A percentile compares a stretch with the other conserved stretches of the same genome.
These are phyloP conservation scores for Dysphania ambrosioides DNA, from an alignment of 148 eudicot genomes.

Conservation along the genomic window DNA sequence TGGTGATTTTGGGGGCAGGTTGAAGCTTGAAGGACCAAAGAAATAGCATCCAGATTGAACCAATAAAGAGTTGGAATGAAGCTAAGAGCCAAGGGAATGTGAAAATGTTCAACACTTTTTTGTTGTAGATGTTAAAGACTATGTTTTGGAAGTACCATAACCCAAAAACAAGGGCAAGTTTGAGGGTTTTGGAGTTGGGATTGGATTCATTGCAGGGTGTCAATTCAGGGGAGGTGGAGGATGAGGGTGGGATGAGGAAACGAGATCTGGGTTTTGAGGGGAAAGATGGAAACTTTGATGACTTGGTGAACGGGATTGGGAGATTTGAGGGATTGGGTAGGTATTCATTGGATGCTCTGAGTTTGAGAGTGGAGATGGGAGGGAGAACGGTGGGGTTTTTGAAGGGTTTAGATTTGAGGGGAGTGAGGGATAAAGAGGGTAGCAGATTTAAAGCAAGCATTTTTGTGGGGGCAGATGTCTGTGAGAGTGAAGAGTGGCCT, in stretches of 20 bases:
- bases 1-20: conserved; percentile 70
- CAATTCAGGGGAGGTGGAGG: conserved; percentile 36
- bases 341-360: conserved; percentile 10
- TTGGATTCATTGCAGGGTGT: conserved; percentile 20
- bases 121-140: conserved; percentile 80
- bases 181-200: conserved; percentile 41
- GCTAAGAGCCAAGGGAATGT: conserved; percentile 93
- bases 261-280: conserved; percentile 34
- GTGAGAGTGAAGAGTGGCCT: not conserved
- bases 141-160: conserved; percentile 87
- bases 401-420: conserved; percentile 40
- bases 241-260: conserved; percentile 40
- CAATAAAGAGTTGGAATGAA: conserved; percentile 75
- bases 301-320: conserved; percentile 11
- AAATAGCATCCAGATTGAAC: conserved; percentile 70
- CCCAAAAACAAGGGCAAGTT: conserved; percentile 71
- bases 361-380: conserved; percentile 18
- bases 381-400: conserved; percentile 12
- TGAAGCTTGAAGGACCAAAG: conserved; percentile 78
- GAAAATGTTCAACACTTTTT: conserved; percentile 74
- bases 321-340: conserved; percentile 8
- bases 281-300: conserved; percentile 23
- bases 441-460: conserved; percentile 64
- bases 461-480: conserved; percentile 8
- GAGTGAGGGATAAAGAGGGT: conserved; percentile 30